These are phyloP conservation scores for Naganishia kalamii DNA, from an alignment of 768 basidiomycete species.

Conservation along the genomic window DNA sequence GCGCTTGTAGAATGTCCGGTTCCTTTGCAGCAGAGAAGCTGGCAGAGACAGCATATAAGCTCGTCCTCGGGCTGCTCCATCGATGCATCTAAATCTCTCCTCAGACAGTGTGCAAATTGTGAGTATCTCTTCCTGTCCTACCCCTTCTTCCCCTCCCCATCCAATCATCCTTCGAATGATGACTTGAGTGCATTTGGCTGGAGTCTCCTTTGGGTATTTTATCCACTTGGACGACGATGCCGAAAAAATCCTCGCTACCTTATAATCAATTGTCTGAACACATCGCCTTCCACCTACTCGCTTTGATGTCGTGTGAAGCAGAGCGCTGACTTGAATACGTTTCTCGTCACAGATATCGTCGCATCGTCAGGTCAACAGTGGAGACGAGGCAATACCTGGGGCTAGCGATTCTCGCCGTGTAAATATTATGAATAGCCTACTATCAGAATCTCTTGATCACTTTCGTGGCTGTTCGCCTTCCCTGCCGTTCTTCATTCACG, in stretches of 20 bases:
- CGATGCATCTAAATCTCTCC: too few species aligned
- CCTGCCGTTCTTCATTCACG: too few species aligned
- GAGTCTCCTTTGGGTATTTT: slow-evolving; percentile 19
- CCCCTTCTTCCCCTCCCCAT: not conserved
- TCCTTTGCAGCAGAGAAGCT: not conserved
- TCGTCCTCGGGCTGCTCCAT: not conserved
- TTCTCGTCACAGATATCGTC: not conserved
- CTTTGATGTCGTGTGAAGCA: not conserved
- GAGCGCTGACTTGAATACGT: slow-evolving; percentile 1
- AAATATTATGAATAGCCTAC: too few species aligned
- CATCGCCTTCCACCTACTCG: not conserved
- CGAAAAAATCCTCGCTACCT: slow-evolving; percentile 27
- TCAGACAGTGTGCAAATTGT: not conserved
- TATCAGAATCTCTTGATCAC: too few species aligned
- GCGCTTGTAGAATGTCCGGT: slow-evolving; percentile 1
- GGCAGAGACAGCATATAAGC: slow-evolving; percentile 6
- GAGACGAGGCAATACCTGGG: too few species aligned
- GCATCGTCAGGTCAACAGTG: too few species aligned
- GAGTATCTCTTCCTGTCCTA: not conserved
- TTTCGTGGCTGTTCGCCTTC: too few species aligned
- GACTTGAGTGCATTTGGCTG: slow-evolving; percentile 31
- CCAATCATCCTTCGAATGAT: slow-evolving; percentile 18
- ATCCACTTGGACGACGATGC: slow-evolving; percentile 22
- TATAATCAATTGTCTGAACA: slow-evolving; percentile 24
- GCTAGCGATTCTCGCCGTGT: too few species aligned